These are phyloP conservation scores for Solanum chilense DNA, from an alignment of 257 asterid genomes.

Conservation along the genomic window DNA sequence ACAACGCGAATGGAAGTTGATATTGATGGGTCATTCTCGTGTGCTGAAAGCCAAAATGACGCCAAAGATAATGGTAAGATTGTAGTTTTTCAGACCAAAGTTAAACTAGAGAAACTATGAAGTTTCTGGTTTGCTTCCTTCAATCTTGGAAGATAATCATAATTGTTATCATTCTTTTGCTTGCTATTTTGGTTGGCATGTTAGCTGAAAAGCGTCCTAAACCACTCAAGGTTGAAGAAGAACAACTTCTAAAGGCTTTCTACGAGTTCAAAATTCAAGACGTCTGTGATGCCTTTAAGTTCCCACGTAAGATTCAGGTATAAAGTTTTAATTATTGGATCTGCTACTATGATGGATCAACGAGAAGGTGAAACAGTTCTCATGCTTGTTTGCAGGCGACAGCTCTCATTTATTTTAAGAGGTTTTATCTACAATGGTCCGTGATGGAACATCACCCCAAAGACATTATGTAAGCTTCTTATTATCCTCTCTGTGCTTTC, in stretches of 20 bases:
- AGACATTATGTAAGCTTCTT: constrained; percentile 65
- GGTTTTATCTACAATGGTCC: constrained; percentile 95
- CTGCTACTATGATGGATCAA: background rate
- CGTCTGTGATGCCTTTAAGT: constrained; percentile 94
- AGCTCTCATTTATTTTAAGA: constrained; percentile 87
- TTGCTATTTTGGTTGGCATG: constrained; percentile 7
- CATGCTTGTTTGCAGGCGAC: constrained; percentile 62
- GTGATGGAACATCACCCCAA: constrained; percentile 99
- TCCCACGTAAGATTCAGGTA: constrained; percentile 97
- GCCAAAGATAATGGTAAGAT: constrained; percentile 39
- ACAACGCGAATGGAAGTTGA: constrained; percentile 77
- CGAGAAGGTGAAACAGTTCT: constrained; percentile 3
- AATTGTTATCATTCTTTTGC: background rate
- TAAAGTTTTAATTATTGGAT: background rate
- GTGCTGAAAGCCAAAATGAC: constrained; percentile 43
- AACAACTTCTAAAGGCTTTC: constrained; percentile 74
- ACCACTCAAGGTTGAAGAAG: constrained; percentile 88
- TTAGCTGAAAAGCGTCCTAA: constrained; percentile 74
- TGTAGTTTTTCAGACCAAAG: background rate
- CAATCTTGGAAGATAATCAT: background rate
- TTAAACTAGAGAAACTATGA: background rate
- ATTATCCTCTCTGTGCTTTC: background rate
- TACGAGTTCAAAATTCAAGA: constrained; percentile 95
- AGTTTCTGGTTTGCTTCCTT: background rate
- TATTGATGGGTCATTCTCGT: constrained; percentile 80